A percentile compares a stretch with the other conserved stretches of the same genome.
Evolutionary conservation across 78 protist genomes (phyloP).

Genomic region (Creolimax fragrantissima): DNA sequence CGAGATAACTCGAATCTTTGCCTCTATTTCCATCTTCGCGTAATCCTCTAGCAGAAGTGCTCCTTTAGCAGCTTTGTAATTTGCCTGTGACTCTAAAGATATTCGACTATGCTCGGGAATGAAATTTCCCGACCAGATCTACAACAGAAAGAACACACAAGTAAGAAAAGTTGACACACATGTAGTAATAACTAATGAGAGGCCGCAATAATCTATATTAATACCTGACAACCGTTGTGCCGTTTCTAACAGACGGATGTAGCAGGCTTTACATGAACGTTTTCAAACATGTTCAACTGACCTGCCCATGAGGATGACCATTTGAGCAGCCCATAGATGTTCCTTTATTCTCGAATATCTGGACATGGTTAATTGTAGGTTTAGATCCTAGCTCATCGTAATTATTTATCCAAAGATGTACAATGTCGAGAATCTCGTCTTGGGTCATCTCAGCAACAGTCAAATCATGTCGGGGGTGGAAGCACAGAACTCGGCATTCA

Average conservation of each 20-base stretch:
- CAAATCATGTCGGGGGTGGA: conserved; percentile 30
- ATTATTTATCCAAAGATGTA: conserved; percentile 16
- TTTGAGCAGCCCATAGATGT: conserved; percentile 45
- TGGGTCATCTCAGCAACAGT: conserved; percentile 19
- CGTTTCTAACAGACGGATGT: no score
- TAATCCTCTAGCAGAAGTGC: background rate
- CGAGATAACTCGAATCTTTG: background rate
- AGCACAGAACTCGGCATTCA: conserved; percentile 34
- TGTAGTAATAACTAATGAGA: no score
- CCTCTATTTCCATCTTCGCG: background rate
- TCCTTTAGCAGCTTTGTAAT: background rate
- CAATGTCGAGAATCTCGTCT: background rate
- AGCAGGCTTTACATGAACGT: no score
- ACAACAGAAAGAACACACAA: no score
- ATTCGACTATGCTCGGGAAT: conserved; percentile 3
- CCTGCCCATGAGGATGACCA: conserved; percentile 47
- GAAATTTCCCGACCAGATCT: conserved; percentile 17
- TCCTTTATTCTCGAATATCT: conserved; percentile 47
- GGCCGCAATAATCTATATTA: no score
- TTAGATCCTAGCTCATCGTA: background rate
- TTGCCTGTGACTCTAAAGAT: background rate
- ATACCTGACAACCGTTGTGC: no score
- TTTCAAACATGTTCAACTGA: no score
- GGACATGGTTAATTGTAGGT: conserved; percentile 6
- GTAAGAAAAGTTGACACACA: no score